Evolutionary conservation across 352 stramenopile species (phyloP).

Genomic region (Phytophthora pseudosyringae): DNA sequence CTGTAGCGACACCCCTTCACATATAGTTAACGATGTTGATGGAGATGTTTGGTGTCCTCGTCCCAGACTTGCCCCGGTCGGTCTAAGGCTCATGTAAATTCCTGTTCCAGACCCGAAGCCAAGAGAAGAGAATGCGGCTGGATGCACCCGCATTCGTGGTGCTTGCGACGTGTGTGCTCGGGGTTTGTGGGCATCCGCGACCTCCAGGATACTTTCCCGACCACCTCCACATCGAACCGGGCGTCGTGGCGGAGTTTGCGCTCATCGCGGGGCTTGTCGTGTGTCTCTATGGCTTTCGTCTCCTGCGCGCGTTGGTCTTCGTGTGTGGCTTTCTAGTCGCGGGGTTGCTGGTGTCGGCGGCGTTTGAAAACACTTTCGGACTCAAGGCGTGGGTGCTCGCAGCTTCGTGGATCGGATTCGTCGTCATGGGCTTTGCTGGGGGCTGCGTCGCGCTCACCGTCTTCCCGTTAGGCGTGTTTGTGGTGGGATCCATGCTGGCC

Average conservation of each 20-base stretch:
- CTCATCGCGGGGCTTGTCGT: constrained; percentile 53
- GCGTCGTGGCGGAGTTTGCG: constrained; percentile 54
- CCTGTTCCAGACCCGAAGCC: too few relatives aligned
- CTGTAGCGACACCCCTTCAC: constrained; percentile 4
- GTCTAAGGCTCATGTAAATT: too few relatives aligned
- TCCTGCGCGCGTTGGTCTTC: constrained; percentile 55
- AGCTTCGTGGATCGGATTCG: constrained; percentile 61
- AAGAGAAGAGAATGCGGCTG: constrained; percentile 15
- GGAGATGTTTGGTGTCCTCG: not conserved
- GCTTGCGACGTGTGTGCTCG: constrained; percentile 1
- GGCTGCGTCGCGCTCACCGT: constrained; percentile 54
- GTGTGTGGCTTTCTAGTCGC: constrained; percentile 59
- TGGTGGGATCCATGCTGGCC: constrained; percentile 47
- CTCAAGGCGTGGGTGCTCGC: constrained; percentile 49
- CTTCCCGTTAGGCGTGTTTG: constrained; percentile 57
- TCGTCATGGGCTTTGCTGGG: constrained; percentile 40
- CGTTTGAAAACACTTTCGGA: constrained; percentile 52
- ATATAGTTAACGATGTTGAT: not conserved
- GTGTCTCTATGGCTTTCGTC: constrained; percentile 59
- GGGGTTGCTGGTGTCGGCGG: constrained; percentile 48
- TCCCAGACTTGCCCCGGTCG: too few relatives aligned
- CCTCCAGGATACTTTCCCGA: constrained; percentile 33
- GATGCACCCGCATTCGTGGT: not conserved
- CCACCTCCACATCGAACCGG: constrained; percentile 45
- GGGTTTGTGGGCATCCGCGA: constrained; percentile 3